Base-by-base conservation (phyloP, 2,329 filamentous ascomycete genomes). In the Neurospora sp. region DNA sequence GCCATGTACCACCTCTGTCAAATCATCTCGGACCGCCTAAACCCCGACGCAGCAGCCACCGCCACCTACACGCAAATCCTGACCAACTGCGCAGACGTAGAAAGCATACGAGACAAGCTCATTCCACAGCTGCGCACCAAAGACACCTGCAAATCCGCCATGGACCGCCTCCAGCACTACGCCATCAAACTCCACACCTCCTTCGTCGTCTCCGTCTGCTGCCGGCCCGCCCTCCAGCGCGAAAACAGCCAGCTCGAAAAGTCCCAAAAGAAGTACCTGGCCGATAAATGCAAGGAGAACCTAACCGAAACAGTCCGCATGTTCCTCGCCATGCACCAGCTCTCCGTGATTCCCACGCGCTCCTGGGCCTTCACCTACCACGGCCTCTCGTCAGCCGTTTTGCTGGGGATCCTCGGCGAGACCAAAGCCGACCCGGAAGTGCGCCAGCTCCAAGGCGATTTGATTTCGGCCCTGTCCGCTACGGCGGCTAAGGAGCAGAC, bases 341-440 rank as follows among this genome's bases (percentile, higher is more conserved):
- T 90, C 38, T 89, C 87, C 1, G 86, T 88, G 8, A 89, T 90
- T 66, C 88, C 88, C 0, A 90, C 88, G 0, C 82, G 88, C 36
- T 89, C 87, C 70, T 90, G 88, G 88, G 88, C 88, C 0, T 90
- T 90, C 71, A 90, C 88, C 0, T 90, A 90, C 70, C 87, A 90
- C 74, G 87, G 88, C 1, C 82, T 90, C 8, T 90, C 88, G 8
- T 90, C 88, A 0, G 88, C 88, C 1, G 82, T 90, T 3, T 80
- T 90, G 3, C 84, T 90, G 8, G 88, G 88, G 17, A 88, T 90
- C 67, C 76, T 89, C 1, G 86, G 85, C 67, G 87, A 89, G 73
- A 89, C 87, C 1, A 89, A 89, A 77, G 81, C 85, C 2, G 87
- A 90, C 71, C 86, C 86, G 0, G 88, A 89, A 74, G 85, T 90